Evolutionary conservation across 2,329 filamentous ascomycete genomes (phyloP), one percentile per base, ranked within the genome.

Genomic region (Trichoderma sp.): DNA sequence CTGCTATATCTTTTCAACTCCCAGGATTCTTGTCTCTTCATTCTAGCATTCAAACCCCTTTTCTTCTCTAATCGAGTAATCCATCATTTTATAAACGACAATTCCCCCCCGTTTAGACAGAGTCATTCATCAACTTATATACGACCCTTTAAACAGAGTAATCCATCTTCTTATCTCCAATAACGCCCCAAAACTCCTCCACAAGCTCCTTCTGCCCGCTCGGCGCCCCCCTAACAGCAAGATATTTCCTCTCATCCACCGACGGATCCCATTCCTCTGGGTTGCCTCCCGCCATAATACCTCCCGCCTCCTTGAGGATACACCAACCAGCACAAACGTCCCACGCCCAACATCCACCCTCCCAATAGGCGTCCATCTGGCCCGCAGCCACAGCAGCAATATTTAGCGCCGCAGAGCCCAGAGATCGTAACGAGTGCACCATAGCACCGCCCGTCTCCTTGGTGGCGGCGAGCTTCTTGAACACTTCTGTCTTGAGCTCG

Each of bases 261-360:
- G 82, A 81, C 2, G 86, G 84, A n/a, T 88, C 81, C 92, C 92
- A 95, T 70, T 88, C 87, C 0, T 92, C 92, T 0, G 91, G 90
- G 78, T 95, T 94, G 5, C 90, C 92, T 78, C 91, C 87, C 8
- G 87, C 91, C 84, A 95, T 88, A 66, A 88, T 83, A 0, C 93
- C 93, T 0, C 93, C 93, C 0, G 92, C 91, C 83, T 95, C 93
- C 34, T 84, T 82, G 30, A 95, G 82, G 73, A 95, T 91, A 71
- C 91, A 89, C 93, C 92, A 95, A 0, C 90, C 93, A 6, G 93
- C 93, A 78, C 91, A 93, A 3, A 95, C 93, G 79, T 95, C 93
- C 93, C 93, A 95, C 2, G 92, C 92, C 88, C 92, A 95, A 80
- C 92, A 94, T 0, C 93, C 93, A 47, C 91, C 92, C 82, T 95